Base-by-base conservation (phyloP, 257 asterid genomes). In the Penstemon davidsonii region DNA sequence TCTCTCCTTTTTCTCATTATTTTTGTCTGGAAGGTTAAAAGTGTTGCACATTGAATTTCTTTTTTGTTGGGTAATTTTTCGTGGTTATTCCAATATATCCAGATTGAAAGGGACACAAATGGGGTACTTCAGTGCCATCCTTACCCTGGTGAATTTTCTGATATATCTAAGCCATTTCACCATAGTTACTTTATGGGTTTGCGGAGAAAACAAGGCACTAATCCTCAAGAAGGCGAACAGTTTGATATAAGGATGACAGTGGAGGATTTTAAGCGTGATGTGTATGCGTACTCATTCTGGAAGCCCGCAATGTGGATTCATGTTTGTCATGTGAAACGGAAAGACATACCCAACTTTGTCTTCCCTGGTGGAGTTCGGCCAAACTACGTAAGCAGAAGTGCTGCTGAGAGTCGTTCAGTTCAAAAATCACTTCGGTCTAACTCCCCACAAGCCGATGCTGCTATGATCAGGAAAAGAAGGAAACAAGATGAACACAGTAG, bases 81-180 rank as follows among this genome's bases (percentile, higher is more conserved):
- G 11, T 54, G 38, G 51, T 68, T 15, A 42, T 68, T 69, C 39
- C 8, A 44, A 69, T 64, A 62, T 36, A 42, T 80, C 52, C 75
- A 91, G 97, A 83, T 91, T 66, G 97, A 91, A 82, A 78, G 92
- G 75, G 96, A 86, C 82, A 88, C 95, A 15, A 69, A n/a, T 15
- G 92, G 91, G 44, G 78, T 76, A 19, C 92, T 91, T 69, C 97
- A 86, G 60, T 88, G 96, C 78, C 97, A 88, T 70, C 97, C 97
- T 7, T 73, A 81, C 75, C 95, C 97, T 47, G 89, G 95, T 25
- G 93, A 81, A 70, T 88, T 88, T 71, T 88, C 92, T 2, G 96
- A 88, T 61, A 85, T 79, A 67, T 80, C 87, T 5, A 91, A 79
- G 82, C 82, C 84, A n/a, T 75, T 68, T 72, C 82, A 77, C 79